Conservation (phyloP, 768 basidiomycete genomes). For the Solioccasus polychromus region DNA sequence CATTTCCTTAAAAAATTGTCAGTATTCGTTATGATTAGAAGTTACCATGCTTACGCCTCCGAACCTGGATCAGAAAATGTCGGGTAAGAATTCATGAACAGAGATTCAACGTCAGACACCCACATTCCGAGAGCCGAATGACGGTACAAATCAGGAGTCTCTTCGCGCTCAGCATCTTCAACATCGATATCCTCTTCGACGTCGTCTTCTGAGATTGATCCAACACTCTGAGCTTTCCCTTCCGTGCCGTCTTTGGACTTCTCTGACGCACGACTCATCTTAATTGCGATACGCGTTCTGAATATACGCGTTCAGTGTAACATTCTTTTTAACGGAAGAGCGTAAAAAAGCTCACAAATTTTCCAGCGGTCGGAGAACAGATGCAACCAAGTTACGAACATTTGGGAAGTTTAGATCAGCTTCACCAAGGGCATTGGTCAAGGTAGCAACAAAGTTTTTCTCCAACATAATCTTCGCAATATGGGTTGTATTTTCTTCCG, state of each 20-base stretch:
- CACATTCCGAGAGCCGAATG: conserved; percentile 96
- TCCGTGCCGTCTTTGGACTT: conserved; percentile 60
- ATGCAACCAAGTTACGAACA: conserved; percentile 79
- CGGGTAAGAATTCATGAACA: conserved; percentile 6
- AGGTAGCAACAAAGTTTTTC: conserved; percentile 88
- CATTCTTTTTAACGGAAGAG: neutral
- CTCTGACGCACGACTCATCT: conserved; percentile 82
- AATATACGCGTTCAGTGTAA: conserved; percentile 10
- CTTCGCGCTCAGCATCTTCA: conserved; percentile 59
- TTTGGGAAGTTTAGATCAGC: conserved; percentile 96
- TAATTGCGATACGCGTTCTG: conserved; percentile 96
- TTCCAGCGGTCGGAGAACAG: conserved; percentile 86
- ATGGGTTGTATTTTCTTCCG: conserved; percentile 79
- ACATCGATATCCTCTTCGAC: conserved; percentile 56
- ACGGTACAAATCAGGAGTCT: conserved; percentile 91
- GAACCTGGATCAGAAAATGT: conserved; percentile 42
- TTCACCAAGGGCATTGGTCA: conserved; percentile 87
- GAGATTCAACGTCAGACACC: conserved; percentile 25
- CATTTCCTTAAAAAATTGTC: conserved; percentile 55
- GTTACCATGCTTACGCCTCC: conserved; percentile 62
- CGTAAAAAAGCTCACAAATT: conserved; percentile 61
- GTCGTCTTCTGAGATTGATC: conserved; percentile 44
- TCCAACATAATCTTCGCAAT: conserved; percentile 98
- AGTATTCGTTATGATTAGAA: conserved; percentile 12
- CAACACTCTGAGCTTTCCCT: conserved; percentile 42